Base-by-base conservation (phyloP, 306 rosid species). In the Rosa rugosa region DNA sequence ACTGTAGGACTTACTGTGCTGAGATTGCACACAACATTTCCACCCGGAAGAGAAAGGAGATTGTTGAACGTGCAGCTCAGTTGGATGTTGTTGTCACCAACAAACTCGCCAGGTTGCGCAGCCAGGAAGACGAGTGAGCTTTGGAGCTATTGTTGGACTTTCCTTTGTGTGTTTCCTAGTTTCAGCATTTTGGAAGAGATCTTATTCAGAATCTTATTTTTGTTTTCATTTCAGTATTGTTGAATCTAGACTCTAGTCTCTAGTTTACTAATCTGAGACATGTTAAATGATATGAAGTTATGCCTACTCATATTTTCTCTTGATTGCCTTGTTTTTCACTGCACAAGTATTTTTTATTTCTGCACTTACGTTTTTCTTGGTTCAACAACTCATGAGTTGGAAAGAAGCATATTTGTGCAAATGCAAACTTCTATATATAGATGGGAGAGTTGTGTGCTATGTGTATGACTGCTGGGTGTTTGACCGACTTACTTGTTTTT, bases 31-130 rank as follows among this genome's bases (percentile, higher is more conserved):
- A 91, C 75, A 82, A 93, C 34, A 74, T 88, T 5, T 93, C 94
- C 0, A 88, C 97, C 47, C 42, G 79, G 38, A 91, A 89, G 88
- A 87, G 98, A 20, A 93, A 89, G 84, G 93, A 88, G 8, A 93
- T 93, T 0, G 94, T 93, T 2, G 93, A 89, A 69, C 84, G 96
- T 46, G 96, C 96, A 5, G 88, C 93, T 1, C 96, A 91, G 83
- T 83, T 91, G 88, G 96, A 91, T 75, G 82, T 89, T 83, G 97
- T 89, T 79, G 92, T 91, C 27, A 89, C 97, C 82, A 91, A 91
- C 90, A 86, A 81, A 63, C 75, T 85, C 31, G 92, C 97, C 44
- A 87, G 97, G 93, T 70, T 91, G 86, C 90, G 91, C 51, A 91
- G 96, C 83, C 96, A 91, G 84, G 96, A 91, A 76, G 92, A 89